Base-by-base conservation (phyloP, 441 rosid species). In the Geranium incanum region DNA sequence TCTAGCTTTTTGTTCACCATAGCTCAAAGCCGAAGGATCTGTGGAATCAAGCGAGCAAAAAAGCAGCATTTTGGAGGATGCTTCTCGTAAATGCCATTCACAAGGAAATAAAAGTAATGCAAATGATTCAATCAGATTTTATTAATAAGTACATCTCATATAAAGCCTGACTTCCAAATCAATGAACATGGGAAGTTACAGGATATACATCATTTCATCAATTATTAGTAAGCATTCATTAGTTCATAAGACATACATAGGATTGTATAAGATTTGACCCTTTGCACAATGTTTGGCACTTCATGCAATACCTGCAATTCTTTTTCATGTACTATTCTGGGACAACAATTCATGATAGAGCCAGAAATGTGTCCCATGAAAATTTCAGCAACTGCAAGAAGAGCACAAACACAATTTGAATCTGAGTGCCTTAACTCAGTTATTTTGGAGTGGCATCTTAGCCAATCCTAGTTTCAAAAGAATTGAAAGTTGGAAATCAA, bases 391-490 rank as follows among this genome's bases (percentile, higher is more conserved):
- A 48, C 59, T 13, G 59, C 59, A 50, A 50, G 5, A 50, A 50
- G 59, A 50, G 16, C 59, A 50, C 12, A n/a, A 50, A 50, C 16
- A 50, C 15, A 50, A 12, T 1, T 50, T 50, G 13, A 48, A 7
- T 48, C 55, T 48, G 55, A 48, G 55, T 48, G 11, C 55, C n/a
- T 48, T 6, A 48, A 9, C 55, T 48, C 4, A 50, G 59, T 50
- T 50, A 50, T 50, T 50, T n/a, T 50, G 4, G 59, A 13, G 12
- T 50, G 59, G 11, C 59, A 50, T 50, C 5, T 50, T 50, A 50
- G 59, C 59, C 59, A 50, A 50, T 50, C 59, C 59, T 12, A 6
- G 59, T n/a, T n/a, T 50, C 59, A n/a, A 50, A 50, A 50, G 59
- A 50, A 50, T 50, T 12, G 59, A 13, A 50, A 50, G 15, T 50